phyloP scores from a whole-genome alignment of 2,329 filamentous ascomycete genomes.

The Ceratocystis lukuohia region DNA sequence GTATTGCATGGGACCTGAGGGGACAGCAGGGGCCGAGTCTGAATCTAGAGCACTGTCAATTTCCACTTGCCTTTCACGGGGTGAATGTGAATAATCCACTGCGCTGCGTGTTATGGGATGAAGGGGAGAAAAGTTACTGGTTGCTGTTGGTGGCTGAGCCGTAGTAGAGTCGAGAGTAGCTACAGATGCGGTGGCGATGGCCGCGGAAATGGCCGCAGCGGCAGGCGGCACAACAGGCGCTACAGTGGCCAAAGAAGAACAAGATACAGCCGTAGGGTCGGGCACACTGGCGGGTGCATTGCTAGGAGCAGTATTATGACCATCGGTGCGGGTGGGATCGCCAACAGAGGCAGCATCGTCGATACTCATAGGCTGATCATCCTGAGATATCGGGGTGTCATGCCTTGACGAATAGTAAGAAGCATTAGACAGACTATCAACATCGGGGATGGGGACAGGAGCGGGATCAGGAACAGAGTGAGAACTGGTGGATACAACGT shows the following conservation, averaged over 20 bases:
- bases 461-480: constrained; percentile 36
- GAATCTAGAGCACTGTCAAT: constrained; percentile 16
- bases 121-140: constrained; percentile 18
- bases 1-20: constrained; percentile 7
- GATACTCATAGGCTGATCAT: constrained; percentile 17
- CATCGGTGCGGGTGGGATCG: constrained; percentile 5
- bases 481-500: constrained; percentile 40
- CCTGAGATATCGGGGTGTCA: constrained; percentile 52
- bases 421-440: constrained; percentile 41
- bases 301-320: background rate
- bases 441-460: constrained; percentile 7
- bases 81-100: constrained; percentile 2
- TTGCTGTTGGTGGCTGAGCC: constrained; percentile 11
- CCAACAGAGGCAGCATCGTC: constrained; percentile 18
- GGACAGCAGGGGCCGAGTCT: background rate
- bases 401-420: constrained; percentile 93
- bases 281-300: background rate
- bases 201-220: background rate
- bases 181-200: constrained; percentile 9
- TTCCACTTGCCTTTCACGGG: constrained; percentile 9
- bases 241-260: too few relatives aligned
- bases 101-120: constrained; percentile 5
- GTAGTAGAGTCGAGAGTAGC: constrained; percentile 12
- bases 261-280: too few relatives aligned
- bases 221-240: background rate